Conservation (phyloP, 805 yeast genomes). For the Pichia gijzeniarum region DNA sequence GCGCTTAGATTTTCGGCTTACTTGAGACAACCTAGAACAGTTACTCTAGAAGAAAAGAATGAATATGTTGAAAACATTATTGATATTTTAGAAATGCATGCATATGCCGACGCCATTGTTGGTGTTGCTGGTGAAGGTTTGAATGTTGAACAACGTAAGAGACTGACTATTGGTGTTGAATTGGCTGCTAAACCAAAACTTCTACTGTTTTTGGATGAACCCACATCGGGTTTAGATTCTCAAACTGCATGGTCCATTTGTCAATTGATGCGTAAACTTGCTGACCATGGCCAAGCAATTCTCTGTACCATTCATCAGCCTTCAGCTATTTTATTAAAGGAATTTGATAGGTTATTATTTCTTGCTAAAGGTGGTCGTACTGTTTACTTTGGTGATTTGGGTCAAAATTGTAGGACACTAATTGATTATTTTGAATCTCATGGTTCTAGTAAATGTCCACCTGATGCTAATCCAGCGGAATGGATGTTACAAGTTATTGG, state of each 20-base stretch:
- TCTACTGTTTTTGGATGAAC: constrained; percentile 52
- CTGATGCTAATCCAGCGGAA: constrained; percentile 74
- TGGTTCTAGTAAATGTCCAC: constrained; percentile 64
- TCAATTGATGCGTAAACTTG: constrained; percentile 45
- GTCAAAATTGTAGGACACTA: constrained; percentile 47
- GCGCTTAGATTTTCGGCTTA: constrained; percentile 47
- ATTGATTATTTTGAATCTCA: constrained; percentile 59
- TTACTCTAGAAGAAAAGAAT: constrained; percentile 39
- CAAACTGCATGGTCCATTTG: constrained; percentile 57
- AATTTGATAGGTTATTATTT: constrained; percentile 70
- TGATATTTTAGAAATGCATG: constrained; percentile 42
- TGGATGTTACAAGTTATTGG: constrained; percentile 89
- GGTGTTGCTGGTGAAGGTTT: constrained; percentile 46
- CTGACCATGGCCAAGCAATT: constrained; percentile 48
- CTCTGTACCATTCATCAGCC: constrained; percentile 81
- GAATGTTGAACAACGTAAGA: constrained; percentile 49
- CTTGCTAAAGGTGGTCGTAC: constrained; percentile 67
- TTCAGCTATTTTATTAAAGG: constrained; percentile 69
- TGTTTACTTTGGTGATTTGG: constrained; percentile 70
- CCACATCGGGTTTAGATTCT: constrained; percentile 55
- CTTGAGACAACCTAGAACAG: constrained; percentile 38
- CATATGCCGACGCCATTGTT: constrained; percentile 50
- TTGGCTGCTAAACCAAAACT: constrained; percentile 50
- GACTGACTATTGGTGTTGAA: constrained; percentile 51
- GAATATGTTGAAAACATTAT: constrained; percentile 49